Base-by-base conservation (phyloP, 73 alveolate genomes). In the Paramecium octaurelia region DNA sequence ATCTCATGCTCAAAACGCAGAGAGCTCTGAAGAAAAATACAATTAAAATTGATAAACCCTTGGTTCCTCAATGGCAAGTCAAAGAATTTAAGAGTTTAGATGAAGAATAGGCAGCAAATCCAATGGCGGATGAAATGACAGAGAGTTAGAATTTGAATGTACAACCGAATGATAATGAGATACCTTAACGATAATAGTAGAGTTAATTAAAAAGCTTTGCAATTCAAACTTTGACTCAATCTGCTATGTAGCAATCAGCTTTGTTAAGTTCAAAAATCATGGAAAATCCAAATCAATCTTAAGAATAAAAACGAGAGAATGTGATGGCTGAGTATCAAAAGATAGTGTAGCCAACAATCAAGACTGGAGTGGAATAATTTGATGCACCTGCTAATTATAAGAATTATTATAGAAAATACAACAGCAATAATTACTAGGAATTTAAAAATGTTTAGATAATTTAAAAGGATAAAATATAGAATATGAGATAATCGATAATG, bases 371-470 rank as follows among this genome's bases (percentile, higher is more conserved):
- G 44, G 91, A 80, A 23, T 14, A 80, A 20, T 80, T 80, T 80
- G 91, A 80, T 46, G 57, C 75, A 11, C 91, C 91, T 44, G 91
- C 91, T 80, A 80, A 80, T 46, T 80, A 38, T 35, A 80, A 80
- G 50, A 44, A 80, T 27, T 80, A 80, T 35, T 80, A 23, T 14
- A 20, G 48, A 23, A 44, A 80, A 80, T 48, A 42, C 11, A 80
- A 80, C 8, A 80, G 91, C 36, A 31, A 34, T 20, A 80, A 80
- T 46, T 80, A 80, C n/a, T 14, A 80, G 24, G 91, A 23, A 24
- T 80, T 80, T 14, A 80, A 80, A 21, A 75, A 75, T 36, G 60
- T 75, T 35, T 8, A 35, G 10, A 38, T 38, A 6, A 42, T 38
- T 34, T 16, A 75, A 75, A 29, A 75, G 18, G 88, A 75, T 31